phyloP scores from a whole-genome alignment of 371 early-diverging fungal genomes.

The Massospora cicadina region DNA sequence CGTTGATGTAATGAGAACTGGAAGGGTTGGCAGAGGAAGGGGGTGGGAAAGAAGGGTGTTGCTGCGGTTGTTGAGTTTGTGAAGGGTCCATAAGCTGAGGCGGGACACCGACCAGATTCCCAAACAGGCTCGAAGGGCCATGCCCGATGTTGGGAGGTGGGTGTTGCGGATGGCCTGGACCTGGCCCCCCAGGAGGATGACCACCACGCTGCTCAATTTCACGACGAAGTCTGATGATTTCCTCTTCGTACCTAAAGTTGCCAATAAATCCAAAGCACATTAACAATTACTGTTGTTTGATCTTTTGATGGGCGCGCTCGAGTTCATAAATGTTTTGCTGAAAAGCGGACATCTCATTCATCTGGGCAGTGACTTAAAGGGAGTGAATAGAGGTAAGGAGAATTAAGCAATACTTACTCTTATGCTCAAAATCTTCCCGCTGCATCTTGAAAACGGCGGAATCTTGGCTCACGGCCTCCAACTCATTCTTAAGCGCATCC shows the following conservation, averaged over 20 bases:
- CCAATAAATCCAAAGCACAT: no score
- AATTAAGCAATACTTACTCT: conserved; percentile 34
- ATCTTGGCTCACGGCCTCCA: conserved; percentile 62
- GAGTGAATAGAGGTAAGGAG: conserved; percentile 10
- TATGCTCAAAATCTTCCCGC: conserved; percentile 76
- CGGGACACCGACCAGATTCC: conserved; percentile 22
- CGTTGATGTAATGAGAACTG: conserved; percentile 15
- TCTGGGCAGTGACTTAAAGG: conserved; percentile 41
- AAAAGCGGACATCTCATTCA: conserved; percentile 49
- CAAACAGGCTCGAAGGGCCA: conserved; percentile 23
- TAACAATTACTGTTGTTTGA: conserved; percentile 41
- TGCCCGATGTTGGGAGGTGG: conserved; percentile 27
- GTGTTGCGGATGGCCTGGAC: conserved; percentile 17
- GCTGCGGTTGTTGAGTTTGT: conserved; percentile 19
- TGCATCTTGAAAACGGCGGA: conserved; percentile 46
- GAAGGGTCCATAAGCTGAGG: conserved; percentile 25
- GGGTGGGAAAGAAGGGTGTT: conserved; percentile 13
- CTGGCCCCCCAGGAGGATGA: conserved; percentile 18
- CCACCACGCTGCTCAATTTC: conserved; percentile 39
- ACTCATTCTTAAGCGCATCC: conserved; percentile 67
- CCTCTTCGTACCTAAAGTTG: conserved; percentile 53
- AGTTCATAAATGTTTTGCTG: conserved; percentile 61
- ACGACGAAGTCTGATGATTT: conserved; percentile 46
- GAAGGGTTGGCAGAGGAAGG: conserved; percentile 17
- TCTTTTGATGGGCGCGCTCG: conserved; percentile 51